Conservation (phyloP, 2,329 filamentous ascomycete genomes). For the Tricladium varicosporioides region DNA sequence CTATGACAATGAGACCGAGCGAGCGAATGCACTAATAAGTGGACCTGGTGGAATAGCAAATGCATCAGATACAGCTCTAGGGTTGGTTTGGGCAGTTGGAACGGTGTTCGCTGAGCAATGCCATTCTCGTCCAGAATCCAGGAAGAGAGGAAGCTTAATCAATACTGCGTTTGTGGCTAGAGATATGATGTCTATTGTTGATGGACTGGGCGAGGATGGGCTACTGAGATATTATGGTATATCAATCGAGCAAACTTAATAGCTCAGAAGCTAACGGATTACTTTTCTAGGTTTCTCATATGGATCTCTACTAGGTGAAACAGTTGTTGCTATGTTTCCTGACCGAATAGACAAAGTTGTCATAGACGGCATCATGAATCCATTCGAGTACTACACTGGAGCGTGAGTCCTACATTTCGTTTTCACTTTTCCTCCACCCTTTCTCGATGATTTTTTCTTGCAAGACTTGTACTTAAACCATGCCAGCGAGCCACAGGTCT, state of each 20-base stretch:
- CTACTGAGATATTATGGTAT: constrained; percentile 15
- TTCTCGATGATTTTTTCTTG: too few species aligned
- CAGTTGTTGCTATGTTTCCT: constrained; percentile 13
- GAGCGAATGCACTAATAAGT: background rate
- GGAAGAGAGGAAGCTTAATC: constrained; percentile 7
- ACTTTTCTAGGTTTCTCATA: constrained; percentile 12
- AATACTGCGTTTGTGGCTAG: constrained; percentile 17
- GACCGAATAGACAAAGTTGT: constrained; percentile 12
- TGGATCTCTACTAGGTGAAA: constrained; percentile 13
- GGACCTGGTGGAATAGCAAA: background rate
- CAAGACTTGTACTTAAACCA: too few species aligned
- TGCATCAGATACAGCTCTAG: constrained; percentile 5
- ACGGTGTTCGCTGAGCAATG: constrained; percentile 4
- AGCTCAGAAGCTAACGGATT: background rate
- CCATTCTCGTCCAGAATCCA: background rate
- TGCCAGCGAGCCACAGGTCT: background rate
- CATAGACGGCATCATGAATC: constrained; percentile 12
- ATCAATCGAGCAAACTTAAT: background rate
- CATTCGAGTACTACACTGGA: constrained; percentile 2
- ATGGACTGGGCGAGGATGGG: constrained; percentile 15
- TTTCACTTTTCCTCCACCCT: background rate
- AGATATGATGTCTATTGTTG: constrained; percentile 14
- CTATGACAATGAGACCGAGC: background rate
- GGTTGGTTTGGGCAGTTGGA: constrained; percentile 4
- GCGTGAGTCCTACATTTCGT: background rate